A percentile compares a stretch with the other conserved stretches of the same genome.
These are phyloP conservation scores for Pilatotrama ljubarskyi DNA, from an alignment of 768 basidiomycete genomes.

Conservation along the genomic window DNA sequence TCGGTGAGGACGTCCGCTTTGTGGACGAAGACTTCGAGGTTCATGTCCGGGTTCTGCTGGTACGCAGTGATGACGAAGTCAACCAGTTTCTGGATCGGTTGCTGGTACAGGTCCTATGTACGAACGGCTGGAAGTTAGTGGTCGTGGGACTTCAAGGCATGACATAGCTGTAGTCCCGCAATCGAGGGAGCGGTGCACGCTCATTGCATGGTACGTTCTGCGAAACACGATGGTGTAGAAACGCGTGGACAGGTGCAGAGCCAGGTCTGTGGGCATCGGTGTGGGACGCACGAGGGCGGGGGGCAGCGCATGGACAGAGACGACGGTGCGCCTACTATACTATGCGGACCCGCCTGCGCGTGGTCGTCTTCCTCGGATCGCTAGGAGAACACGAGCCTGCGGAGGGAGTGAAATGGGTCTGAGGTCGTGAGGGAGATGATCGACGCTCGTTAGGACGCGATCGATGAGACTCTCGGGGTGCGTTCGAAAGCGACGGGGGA, in stretches of 20 bases:
- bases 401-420: too few species aligned
- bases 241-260: neutral
- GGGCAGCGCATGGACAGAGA: slow-evolving; percentile 1
- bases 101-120: slow-evolving; percentile 85
- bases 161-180: too few species aligned
- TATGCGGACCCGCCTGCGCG: neutral
- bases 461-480: neutral
- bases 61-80: slow-evolving; percentile 80
- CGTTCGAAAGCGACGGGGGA: neutral
- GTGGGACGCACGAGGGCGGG: slow-evolving; percentile 2
- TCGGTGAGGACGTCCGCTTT: slow-evolving; percentile 91
- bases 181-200: too few species aligned
- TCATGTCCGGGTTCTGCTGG: slow-evolving; percentile 70
- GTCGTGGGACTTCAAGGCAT: neutral
- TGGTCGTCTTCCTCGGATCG: slow-evolving; percentile 1
- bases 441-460: neutral
- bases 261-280: slow-evolving; percentile 4
- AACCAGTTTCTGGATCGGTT: slow-evolving; percentile 79
- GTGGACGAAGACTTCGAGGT: slow-evolving; percentile 91
- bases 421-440: neutral
- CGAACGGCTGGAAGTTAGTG: neutral
- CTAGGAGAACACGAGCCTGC: neutral
- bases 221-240: too few species aligned
- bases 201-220: too few species aligned
- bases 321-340: slow-evolving; percentile 13